phyloP scores from a whole-genome alignment of 2,329 filamentous ascomycete species.

The Periconia sp. region DNA sequence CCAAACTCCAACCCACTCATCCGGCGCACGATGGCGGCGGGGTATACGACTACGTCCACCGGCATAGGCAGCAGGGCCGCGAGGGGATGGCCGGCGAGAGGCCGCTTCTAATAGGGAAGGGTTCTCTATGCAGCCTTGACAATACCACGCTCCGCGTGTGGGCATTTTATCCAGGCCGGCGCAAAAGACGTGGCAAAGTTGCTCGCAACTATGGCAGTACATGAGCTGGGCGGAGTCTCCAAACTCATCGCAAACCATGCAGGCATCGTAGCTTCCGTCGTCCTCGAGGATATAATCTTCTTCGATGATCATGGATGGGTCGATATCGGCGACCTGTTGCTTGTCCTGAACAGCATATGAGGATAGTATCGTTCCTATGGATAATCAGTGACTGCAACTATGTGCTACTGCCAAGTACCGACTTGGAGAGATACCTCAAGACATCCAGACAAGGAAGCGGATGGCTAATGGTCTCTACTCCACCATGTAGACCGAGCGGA shows the following conservation, averaged over 20 bases:
- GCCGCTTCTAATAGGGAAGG: constrained; percentile 46
- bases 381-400: constrained; percentile 18
- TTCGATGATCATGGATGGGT: constrained; percentile 78
- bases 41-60: constrained; percentile 37
- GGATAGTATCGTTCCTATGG: constrained; percentile 60
- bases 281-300: constrained; percentile 64
- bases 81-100: constrained; percentile 26
- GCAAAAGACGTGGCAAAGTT: constrained; percentile 90
- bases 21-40: constrained; percentile 37
- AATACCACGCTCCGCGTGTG: constrained; percentile 79
- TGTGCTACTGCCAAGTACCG: neutral
- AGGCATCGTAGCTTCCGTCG: constrained; percentile 63
- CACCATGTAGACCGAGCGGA: constrained; percentile 3
- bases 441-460: constrained; percentile 11
- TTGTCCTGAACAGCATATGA: constrained; percentile 76
- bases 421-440: constrained; percentile 9
- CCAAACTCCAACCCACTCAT: constrained; percentile 77
- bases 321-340: constrained; percentile 88
- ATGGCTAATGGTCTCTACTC: constrained; percentile 14
- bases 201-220: constrained; percentile 90
- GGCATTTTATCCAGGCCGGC: constrained; percentile 81
- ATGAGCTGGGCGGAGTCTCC: constrained; percentile 86
- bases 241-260: constrained; percentile 80
- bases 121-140: constrained; percentile 72
- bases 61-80: constrained; percentile 39